These are phyloP conservation scores for Alternaria sp. DNA, from an alignment of 2,329 filamentous ascomycete species.

Conservation along the genomic window DNA sequence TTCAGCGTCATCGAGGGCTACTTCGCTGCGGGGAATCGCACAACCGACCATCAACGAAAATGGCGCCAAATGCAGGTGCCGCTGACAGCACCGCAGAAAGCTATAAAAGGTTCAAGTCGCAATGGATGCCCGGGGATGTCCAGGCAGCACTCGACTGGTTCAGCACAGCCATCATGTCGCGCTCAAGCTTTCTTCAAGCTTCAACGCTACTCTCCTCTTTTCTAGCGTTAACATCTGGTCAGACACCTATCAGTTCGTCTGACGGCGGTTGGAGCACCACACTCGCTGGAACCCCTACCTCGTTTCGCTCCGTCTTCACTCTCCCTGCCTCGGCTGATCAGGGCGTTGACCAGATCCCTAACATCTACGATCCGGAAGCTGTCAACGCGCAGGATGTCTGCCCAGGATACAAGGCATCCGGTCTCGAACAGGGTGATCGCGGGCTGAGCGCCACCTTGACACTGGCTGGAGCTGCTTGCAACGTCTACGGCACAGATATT, in stretches of 20 bases:
- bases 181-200: slow-evolving; percentile 33
- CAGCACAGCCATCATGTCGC: slow-evolving; percentile 33
- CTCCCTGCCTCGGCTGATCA: slow-evolving; percentile 48
- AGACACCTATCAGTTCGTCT: slow-evolving; percentile 29
- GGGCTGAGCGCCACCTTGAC: slow-evolving; percentile 63
- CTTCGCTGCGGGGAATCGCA: slow-evolving; percentile 21
- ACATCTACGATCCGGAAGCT: slow-evolving; percentile 70
- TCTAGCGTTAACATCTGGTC: slow-evolving; percentile 33
- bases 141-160: slow-evolving; percentile 19
- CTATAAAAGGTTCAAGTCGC: slow-evolving; percentile 10
- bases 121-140: slow-evolving; percentile 4
- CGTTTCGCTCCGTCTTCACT: slow-evolving; percentile 46
- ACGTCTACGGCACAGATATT: slow-evolving; percentile 80
- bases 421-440: slow-evolving; percentile 55
- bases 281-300: slow-evolving; percentile 40
- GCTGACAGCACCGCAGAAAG: background rate
- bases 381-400: slow-evolving; percentile 70
- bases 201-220: slow-evolving; percentile 34
- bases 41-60: background rate
- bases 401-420: slow-evolving; percentile 65
- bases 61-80: slow-evolving; percentile 1
- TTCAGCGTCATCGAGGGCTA: slow-evolving; percentile 22
- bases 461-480: slow-evolving; percentile 66
- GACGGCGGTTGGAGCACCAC: slow-evolving; percentile 32
- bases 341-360: slow-evolving; percentile 60